Evolutionary conservation across 2,329 filamentous ascomycete genomes (phyloP), one percentile per base, ranked within the genome.

Genomic region (Alternaria postmessia): DNA sequence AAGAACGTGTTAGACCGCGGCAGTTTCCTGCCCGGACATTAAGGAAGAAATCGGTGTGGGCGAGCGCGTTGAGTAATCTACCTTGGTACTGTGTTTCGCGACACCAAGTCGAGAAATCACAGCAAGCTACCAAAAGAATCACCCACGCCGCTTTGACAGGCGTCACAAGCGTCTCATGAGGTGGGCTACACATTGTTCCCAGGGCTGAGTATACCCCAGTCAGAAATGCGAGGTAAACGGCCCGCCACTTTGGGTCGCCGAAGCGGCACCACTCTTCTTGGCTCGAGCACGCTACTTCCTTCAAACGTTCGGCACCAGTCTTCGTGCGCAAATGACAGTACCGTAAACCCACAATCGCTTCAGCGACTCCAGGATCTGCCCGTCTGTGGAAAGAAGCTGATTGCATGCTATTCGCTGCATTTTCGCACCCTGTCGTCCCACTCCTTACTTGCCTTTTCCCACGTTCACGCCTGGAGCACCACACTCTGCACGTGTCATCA

Each of bases 321-420:
- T 59, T 60, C 22, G 64, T 65, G 68, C 66, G 69, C 72, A 74
- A 74, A 78, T 77, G 72, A 75, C 67, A 76, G 73, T 75, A 72
- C 71, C 67, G 60, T 44, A 61, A 52, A 57, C 47, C 58, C 58
- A 61, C 60, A 60, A 71, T 65, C 67, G 68, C 59, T 62, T 67
- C 68, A 64, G 63, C 64, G 57, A 58, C 30, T 51, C 58, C 53
- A 55, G 59, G 56, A 69, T 69, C 59, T 67, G 63, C 65, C 59
- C 54, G 62, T 51, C 54, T 41, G 16, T 52, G 52, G 54, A 60
- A 57, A 56, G 53, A 64, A 54, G 57, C 60, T 62, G 56, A 54
- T 56, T 60, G 52, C 61, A 55, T 54, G 56, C 28, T 53, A 65
- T 65, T 69, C 52, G 64, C 62, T 68, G 46, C 51, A 53, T 51